Conservation (phyloP, 768 basidiomycete species). For the Sporobolomyces roseus region DNA sequence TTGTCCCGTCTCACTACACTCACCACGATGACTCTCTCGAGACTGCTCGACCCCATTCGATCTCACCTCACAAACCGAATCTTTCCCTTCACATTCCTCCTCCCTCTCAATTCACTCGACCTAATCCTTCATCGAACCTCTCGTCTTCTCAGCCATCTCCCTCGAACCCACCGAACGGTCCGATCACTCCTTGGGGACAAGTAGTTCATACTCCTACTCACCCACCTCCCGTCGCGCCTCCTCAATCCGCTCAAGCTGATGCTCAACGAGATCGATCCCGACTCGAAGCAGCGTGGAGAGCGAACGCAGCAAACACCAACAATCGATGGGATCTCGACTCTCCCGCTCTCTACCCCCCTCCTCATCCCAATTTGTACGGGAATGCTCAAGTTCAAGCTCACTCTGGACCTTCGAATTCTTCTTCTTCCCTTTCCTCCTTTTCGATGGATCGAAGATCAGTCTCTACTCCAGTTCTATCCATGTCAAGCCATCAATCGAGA, state of each 20-base stretch:
- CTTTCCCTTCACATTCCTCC: conserved; percentile 39
- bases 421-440: not conserved
- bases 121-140: not conserved
- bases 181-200: conserved; percentile 34
- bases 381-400: not conserved
- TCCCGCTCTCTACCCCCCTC: conserved; percentile 34
- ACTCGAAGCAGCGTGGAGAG: conserved; percentile 40
- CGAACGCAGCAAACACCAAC: conserved; percentile 6
- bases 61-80: conserved; percentile 25
- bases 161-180: not conserved
- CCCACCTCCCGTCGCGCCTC: conserved; percentile 36
- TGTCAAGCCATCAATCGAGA: not conserved
- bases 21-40: conserved; percentile 3
- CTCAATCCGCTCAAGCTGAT: not conserved
- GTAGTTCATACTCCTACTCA: conserved; percentile 40
- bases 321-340: conserved; percentile 39
- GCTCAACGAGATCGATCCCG: conserved; percentile 34
- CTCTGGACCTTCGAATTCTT: not conserved
- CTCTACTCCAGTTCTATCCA: not conserved
- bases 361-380: not conserved
- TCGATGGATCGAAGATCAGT: not conserved
- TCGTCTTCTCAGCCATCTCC: conserved; percentile 7
- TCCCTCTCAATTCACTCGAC: conserved; percentile 12
- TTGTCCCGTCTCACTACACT: not conserved
- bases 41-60: not conserved